These are phyloP conservation scores for Lactarius hengduanensis DNA, from an alignment of 768 basidiomycete species.

Conservation along the genomic window DNA sequence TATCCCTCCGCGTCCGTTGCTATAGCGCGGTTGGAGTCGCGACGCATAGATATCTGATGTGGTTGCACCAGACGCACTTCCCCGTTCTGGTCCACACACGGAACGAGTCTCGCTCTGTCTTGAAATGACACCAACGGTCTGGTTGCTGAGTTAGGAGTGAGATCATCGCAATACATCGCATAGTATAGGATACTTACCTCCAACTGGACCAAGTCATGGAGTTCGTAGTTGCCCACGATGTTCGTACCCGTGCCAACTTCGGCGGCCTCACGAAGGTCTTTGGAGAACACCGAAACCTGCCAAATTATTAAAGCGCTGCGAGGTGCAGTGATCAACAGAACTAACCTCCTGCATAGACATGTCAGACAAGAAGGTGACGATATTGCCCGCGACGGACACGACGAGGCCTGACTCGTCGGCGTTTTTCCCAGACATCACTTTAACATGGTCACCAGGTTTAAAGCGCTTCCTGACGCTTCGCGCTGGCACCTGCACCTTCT, in stretches of 20 bases:
- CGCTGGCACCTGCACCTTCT: constrained; percentile 82
- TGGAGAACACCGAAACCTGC: constrained; percentile 94
- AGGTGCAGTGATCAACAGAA: background rate
- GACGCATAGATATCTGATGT: constrained; percentile 91
- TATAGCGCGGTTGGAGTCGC: constrained; percentile 76
- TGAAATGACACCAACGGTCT: constrained; percentile 98
- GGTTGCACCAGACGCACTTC: constrained; percentile 87
- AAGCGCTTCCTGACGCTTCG: constrained; percentile 92
- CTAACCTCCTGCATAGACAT: constrained; percentile 92
- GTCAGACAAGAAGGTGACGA: constrained; percentile 96
- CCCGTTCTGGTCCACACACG: constrained; percentile 91
- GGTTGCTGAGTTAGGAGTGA: constrained; percentile 51
- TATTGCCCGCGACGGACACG: constrained; percentile 83
- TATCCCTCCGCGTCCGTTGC: constrained; percentile 89
- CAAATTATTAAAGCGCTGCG: constrained; percentile 1
- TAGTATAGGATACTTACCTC: constrained; percentile 63
- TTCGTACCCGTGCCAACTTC: constrained; percentile 94
- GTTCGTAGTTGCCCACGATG: constrained; percentile 87
- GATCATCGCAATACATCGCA: constrained; percentile 10
- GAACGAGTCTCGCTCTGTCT: constrained; percentile 94
- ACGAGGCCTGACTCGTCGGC: constrained; percentile 95
- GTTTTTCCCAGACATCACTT: constrained; percentile 95
- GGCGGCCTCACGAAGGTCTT: constrained; percentile 95
- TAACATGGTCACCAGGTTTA: constrained; percentile 97
- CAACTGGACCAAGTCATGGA: constrained; percentile 95